Conservation (phyloP, 2,329 filamentous ascomycete genomes). For the Cladosporium oxysporum region DNA sequence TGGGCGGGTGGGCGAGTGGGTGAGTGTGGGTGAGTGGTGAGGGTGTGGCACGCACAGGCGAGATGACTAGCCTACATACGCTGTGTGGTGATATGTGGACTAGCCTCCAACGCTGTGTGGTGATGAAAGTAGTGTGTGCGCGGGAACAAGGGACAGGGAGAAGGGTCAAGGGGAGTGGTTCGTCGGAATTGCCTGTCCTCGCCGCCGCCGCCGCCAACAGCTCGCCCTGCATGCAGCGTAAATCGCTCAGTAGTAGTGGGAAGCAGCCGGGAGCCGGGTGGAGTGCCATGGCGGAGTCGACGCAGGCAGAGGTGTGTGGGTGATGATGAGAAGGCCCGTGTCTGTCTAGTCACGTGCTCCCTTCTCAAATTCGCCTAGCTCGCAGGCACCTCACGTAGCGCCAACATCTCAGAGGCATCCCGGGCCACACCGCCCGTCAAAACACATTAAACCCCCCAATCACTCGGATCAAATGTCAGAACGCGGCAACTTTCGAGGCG, state of each 20-base stretch:
- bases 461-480: slow-evolving; percentile 51
- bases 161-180: background rate
- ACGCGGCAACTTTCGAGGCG: slow-evolving; percentile 55
- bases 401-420: background rate
- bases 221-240: background rate
- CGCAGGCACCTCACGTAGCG: background rate
- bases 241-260: background rate
- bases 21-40: background rate
- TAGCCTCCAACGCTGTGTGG: background rate
- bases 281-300: background rate
- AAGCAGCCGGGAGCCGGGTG: background rate
- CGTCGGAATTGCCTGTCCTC: background rate
- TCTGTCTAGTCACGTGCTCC: background rate
- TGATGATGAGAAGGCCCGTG: background rate
- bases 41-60: background rate
- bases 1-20: background rate
- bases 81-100: too few relatives aligned
- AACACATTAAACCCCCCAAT: background rate
- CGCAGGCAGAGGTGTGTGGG: background rate
- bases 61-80: background rate
- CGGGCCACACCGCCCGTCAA: background rate
- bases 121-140: background rate
- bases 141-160: background rate
- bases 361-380: slow-evolving; percentile 11
- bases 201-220: background rate